Evolutionary conservation across 768 basidiomycete species (phyloP).

Genomic region (Boletales sp.): DNA sequence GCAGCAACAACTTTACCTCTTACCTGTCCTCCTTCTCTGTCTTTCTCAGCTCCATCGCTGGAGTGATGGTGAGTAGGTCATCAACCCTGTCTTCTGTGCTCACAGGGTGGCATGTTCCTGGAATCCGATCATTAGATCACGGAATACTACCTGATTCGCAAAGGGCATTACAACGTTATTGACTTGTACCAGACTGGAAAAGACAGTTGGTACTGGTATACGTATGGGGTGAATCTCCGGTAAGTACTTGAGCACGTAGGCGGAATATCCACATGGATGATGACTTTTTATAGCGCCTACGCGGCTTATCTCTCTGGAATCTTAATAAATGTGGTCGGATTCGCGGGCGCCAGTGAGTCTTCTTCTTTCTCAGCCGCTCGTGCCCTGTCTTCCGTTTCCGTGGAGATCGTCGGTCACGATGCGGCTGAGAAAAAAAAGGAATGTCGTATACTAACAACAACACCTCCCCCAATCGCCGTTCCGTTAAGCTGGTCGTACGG

Average conservation of each 20-base stretch:
- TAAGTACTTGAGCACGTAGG: conserved; percentile 21
- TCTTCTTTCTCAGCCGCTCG: not conserved
- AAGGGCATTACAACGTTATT: conserved; percentile 64
- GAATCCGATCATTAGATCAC: conserved; percentile 45
- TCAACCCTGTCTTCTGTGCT: not conserved
- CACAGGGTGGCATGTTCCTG: not conserved
- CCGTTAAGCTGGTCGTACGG: conserved; percentile 49
- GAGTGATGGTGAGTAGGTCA: conserved; percentile 60
- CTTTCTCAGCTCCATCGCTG: conserved; percentile 76
- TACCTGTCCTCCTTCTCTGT: conserved; percentile 82
- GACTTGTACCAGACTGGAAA: conserved; percentile 61
- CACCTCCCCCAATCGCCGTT: not conserved
- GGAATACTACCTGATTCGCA: conserved; percentile 73
- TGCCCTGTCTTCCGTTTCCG: not conserved
- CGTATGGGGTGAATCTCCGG: conserved; percentile 69
- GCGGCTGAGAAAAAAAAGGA: not conserved
- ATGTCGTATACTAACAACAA: not conserved
- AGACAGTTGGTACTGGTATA: conserved; percentile 75
- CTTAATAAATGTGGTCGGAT: conserved; percentile 78
- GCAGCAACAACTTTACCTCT: conserved; percentile 71
- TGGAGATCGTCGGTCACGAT: not conserved
- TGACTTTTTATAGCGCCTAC: conserved; percentile 46
- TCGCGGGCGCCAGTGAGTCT: conserved; percentile 65
- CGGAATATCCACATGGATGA: not conserved
- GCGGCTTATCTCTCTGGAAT: conserved; percentile 72